Base-by-base conservation (phyloP, 208 protist species). In the Acanthamoeba healyi region DNA sequence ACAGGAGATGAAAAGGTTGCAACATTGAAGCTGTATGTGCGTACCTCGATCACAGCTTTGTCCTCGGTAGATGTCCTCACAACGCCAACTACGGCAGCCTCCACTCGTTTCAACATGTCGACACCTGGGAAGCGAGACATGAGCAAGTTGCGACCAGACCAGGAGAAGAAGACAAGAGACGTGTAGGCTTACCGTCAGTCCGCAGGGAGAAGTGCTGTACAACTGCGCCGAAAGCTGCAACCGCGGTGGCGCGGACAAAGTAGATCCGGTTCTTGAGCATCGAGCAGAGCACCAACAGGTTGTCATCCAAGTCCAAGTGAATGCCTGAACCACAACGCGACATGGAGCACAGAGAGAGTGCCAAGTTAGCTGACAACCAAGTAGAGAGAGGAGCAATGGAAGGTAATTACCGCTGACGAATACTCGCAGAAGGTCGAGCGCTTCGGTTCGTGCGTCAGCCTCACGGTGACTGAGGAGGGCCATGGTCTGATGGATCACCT, bases 231-330 rank as follows among this genome's bases (percentile, higher is more conserved):
- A 86, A 40, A 0, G 77, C 77, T 7, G 77, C n/a, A 22, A 86
- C 77, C 14, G 77, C 77, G 14, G 77, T 86, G 40, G 77, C 77
- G 14, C 77, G 77, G 12, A 86, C 46, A 24, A 58, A 61, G 34
- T 61, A 86, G 77, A 86, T 49, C 17, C 44, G 77, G 36, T 49
- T 61, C 77, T 56, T 49, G 77, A 86, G 77, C 77, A 86, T 61
- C 17, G 77, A 86, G 44, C 77, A 86, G 15, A 86, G 77, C 24
- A 58, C 77, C 7, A 86, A 10, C 44, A 86, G n/a, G 10, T 86
- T 49, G 29, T 86, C 77, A 5, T 86, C 77, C 17, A 77, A 9
- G 17, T 77, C 67, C 67, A 77, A 32, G 34, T 77, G 29, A 29
- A 77, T 44, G 36, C 67, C 67, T 40, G 15, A 70, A 2, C 14